Base-by-base conservation (phyloP, 2,329 filamentous ascomycete species). In the Talaromyces sp. region DNA sequence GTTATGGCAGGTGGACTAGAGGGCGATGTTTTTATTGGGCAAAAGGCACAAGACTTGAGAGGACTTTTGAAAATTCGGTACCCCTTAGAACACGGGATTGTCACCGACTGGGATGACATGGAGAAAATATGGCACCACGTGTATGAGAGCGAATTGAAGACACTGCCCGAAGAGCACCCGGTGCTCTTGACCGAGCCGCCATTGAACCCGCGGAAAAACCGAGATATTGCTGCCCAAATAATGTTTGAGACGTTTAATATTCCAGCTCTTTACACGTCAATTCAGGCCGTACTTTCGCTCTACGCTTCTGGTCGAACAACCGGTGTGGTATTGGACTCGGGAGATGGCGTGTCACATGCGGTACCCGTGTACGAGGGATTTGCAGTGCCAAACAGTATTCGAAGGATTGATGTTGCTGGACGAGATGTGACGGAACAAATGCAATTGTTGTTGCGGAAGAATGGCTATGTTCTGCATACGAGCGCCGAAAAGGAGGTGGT, bases 401-500 rank as follows among this genome's bases (percentile, higher is more conserved):
- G 92, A 64, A 83, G 94, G 64, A 97, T 99, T 70, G 94, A 99
- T 72, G 92, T 99, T 33, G 94, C 94, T 11, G 94, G 94, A 28
- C 84, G 94, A 67, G 94, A 99, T 74, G 91, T 99, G 19, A 99
- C 94, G 48, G 94, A 99, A 75, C 86, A 99, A 71, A 80, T 99
- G 77, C 94, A 99, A 76, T 86, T 88, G 60, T 78, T 97, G 66
- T 80, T 99, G 65, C 84, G 94, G 69, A 97, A 97, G 80, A 89
- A 87, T 66, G 94, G 94, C 52, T 91, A 94, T 71, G 85, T 97
- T 17, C 96, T 99, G 73, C 93, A 97, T 76, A 99, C 94, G 17
- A 97, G 91, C 71, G 94, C 94, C 11, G 94, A 99, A 80, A 99
- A 99, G 79, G 94, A 99, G 77, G 91, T 97, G n/a, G 94, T 99